These are phyloP conservation scores for Seminavis robusta DNA, from an alignment of 108 stramenopile genomes.

Conservation along the genomic window DNA sequence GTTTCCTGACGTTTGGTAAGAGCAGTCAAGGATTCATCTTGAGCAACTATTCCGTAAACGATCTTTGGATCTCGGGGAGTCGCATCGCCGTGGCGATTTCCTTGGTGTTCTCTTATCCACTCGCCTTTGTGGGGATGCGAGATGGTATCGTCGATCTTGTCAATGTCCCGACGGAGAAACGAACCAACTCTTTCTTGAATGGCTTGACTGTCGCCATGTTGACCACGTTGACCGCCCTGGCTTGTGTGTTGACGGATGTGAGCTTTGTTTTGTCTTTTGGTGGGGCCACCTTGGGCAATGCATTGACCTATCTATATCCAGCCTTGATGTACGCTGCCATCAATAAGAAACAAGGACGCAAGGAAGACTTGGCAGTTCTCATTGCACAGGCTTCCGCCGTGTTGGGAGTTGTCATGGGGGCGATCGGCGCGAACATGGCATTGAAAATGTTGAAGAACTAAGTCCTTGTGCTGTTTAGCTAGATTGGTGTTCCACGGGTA, in stretches of 20 bases:
- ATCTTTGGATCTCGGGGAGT: conserved; percentile 77
- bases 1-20: conserved; percentile 91
- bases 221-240: conserved; percentile 57
- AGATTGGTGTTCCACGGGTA: no score
- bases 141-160: conserved; percentile 84
- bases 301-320: conserved; percentile 87
- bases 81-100: conserved; percentile 91
- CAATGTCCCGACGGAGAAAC: conserved; percentile 48
- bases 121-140: conserved; percentile 72
- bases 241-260: conserved; percentile 72
- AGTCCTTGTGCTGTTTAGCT: no score
- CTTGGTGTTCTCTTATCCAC: conserved; percentile 75
- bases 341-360: conserved; percentile 54
- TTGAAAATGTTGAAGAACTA: conserved; percentile 19
- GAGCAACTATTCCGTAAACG: conserved; percentile 91
- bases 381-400: conserved; percentile 62
- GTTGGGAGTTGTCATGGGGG: conserved; percentile 75
- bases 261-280: conserved; percentile 90
- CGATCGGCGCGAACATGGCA: conserved; percentile 76
- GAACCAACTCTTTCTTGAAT: conserved; percentile 48
- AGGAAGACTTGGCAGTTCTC: conserved; percentile 47
- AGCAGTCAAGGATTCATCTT: conserved; percentile 83
- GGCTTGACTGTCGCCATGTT: conserved; percentile 57
- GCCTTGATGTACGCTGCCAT: conserved; percentile 76
- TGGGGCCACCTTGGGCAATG: conserved; percentile 92